Percentiles rank a stretch among this genome's conserved stretches.
These are phyloP conservation scores for Acorus gramineus DNA, from an alignment of 106 monocot genomes.

Conservation along the genomic window DNA sequence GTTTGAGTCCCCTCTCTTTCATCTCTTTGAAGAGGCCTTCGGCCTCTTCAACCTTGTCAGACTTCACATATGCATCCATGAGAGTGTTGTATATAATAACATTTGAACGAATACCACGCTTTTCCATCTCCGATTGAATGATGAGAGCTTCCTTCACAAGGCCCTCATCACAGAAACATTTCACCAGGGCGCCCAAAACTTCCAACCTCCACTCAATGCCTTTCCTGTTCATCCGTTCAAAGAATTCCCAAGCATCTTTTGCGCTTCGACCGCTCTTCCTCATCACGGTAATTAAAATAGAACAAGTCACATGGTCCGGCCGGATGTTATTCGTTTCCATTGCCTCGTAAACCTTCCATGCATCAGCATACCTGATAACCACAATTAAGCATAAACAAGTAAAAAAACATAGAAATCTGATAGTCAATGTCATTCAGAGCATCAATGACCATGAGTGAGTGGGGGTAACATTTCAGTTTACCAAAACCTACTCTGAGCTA, in stretches of 20 bases:
- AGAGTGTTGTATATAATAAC: conserved; percentile 82
- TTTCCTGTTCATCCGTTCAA: conserved; percentile 71
- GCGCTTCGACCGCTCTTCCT: conserved; percentile 52
- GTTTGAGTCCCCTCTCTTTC: conserved; percentile 69
- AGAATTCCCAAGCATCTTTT: conserved; percentile 90
- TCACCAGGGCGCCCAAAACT: conserved; percentile 57
- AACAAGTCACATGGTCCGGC: conserved; percentile 88
- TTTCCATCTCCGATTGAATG: conserved; percentile 92
- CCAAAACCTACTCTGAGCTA: too few species aligned
- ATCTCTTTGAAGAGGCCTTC: conserved; percentile 87
- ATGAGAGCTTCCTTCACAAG: conserved; percentile 85
- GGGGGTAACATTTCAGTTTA: too few species aligned
- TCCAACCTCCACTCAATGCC: conserved; percentile 74
- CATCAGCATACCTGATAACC: conserved; percentile 70
- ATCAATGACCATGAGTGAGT: too few species aligned
- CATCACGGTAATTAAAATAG: conserved; percentile 63
- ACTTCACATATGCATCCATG: conserved; percentile 81
- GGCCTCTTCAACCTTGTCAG: conserved; percentile 74
- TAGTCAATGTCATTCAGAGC: too few species aligned
- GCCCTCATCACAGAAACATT: conserved; percentile 78
- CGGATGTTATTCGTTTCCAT: conserved; percentile 69
- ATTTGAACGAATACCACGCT: conserved; percentile 76
- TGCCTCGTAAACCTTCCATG: conserved; percentile 67
- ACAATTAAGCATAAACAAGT: neutral
- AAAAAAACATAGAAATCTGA: too few species aligned